phyloP scores from a whole-genome alignment of 2,329 filamentous ascomycete genomes.

The Penicillium sp. region DNA sequence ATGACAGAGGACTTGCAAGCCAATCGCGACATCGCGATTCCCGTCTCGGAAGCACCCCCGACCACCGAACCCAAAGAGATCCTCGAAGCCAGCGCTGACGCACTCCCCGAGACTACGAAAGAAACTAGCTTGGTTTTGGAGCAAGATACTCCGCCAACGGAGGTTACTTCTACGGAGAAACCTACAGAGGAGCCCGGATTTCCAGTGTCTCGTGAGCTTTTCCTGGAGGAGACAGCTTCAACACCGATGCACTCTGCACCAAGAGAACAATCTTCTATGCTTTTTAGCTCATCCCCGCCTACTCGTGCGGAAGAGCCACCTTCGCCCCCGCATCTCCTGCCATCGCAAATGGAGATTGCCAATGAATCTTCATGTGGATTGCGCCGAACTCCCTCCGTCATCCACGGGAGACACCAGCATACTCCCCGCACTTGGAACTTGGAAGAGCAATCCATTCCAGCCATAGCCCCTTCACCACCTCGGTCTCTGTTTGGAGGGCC shows the following conservation, averaged over 20 bases:
- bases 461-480: conserved; percentile 27
- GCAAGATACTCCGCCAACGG: conserved; percentile 4
- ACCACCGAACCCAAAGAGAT: conserved; percentile 41
- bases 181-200: conserved; percentile 10
- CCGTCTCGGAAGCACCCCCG: conserved; percentile 46
- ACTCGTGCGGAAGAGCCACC: conserved; percentile 9
- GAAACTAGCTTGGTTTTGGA: conserved; percentile 5
- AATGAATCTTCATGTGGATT: conserved; percentile 27
- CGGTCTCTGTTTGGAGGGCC: conserved; percentile 38
- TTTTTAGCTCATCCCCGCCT: conserved; percentile 43
- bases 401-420: conserved; percentile 36
- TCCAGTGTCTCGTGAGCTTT: conserved; percentile 27
- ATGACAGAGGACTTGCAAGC: conserved; percentile 27
- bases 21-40: conserved; percentile 48
- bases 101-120: conserved; percentile 5
- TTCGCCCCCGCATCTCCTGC: conserved; percentile 15
- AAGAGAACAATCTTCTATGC: conserved; percentile 48
- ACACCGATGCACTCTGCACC: conserved; percentile 10
- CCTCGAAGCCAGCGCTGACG: conserved; percentile 33
- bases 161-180: conserved; percentile 4
- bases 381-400: conserved; percentile 35
- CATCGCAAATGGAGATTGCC: conserved; percentile 15
- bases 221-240: conserved; percentile 17
- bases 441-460: conserved; percentile 23
- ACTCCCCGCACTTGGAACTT: conserved; percentile 30